These are phyloP conservation scores for Aureobasidium sp. DNA, from an alignment of 2,329 filamentous ascomycete genomes.

Conservation along the genomic window DNA sequence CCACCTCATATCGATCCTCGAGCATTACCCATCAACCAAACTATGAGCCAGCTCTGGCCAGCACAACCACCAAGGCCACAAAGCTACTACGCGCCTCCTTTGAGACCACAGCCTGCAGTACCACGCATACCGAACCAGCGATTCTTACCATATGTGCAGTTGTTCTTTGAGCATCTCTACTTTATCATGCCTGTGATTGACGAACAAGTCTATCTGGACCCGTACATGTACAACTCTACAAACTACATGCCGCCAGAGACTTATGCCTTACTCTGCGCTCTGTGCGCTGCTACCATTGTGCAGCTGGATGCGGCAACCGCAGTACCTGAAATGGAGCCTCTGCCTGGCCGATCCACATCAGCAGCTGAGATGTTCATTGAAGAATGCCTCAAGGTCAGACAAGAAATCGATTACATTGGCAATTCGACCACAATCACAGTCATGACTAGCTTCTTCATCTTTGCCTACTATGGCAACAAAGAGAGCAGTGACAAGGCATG, in stretches of 20 bases:
- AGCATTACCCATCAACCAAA: background rate
- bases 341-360: constrained; percentile 19
- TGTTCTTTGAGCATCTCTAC: constrained; percentile 30
- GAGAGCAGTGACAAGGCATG: constrained; percentile 26
- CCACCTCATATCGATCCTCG: background rate
- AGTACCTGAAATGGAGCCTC: constrained; percentile 14
- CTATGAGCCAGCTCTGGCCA: background rate
- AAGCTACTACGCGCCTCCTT: background rate
- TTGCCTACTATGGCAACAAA: constrained; percentile 28
- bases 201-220: constrained; percentile 22
- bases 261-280: constrained; percentile 26
- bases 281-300: constrained; percentile 27
- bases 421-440: constrained; percentile 22
- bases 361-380: constrained; percentile 27
- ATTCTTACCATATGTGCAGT: constrained; percentile 26
- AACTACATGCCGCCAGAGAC: constrained; percentile 21
- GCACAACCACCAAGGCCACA: background rate
- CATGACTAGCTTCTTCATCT: constrained; percentile 30
- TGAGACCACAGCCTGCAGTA: background rate
- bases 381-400: constrained; percentile 26
- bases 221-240: constrained; percentile 20
- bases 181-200: constrained; percentile 30
- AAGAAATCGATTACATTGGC: constrained; percentile 25
- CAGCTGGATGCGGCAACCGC: constrained; percentile 27
- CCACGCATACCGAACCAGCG: constrained; percentile 4